These are phyloP conservation scores for Colletotrichum endophyticum DNA, from an alignment of 2,329 filamentous ascomycete species.

Conservation along the genomic window DNA sequence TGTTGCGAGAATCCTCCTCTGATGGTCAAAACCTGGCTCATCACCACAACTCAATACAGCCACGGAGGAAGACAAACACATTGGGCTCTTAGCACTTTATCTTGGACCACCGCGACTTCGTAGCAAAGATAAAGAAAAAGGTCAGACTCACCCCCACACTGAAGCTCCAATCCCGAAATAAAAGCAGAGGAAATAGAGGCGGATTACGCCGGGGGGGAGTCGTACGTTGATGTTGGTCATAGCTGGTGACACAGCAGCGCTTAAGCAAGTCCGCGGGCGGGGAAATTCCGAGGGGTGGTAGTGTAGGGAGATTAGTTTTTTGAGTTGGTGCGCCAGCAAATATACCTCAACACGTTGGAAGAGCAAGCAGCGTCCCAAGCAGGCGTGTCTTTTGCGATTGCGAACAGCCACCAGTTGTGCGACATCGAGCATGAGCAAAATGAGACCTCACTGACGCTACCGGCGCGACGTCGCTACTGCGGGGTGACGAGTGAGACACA, in stretches of 20 bases:
- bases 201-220: constrained; percentile 30
- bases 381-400: not conserved
- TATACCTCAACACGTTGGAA: not conserved
- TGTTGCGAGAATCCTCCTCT: not conserved
- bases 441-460: not conserved
- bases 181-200: constrained; percentile 51
- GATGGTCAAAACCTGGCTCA: not conserved
- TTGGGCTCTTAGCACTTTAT: not conserved
- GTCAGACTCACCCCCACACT: constrained; percentile 53
- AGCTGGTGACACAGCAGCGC: constrained; percentile 11
- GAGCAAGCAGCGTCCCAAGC: not conserved
- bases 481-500: not conserved
- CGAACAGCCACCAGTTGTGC: not conserved
- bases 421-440: not conserved
- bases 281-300: not conserved
- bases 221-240: constrained; percentile 22
- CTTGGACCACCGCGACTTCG: not conserved
- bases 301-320: fast-evolving
- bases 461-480: not conserved
- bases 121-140: not conserved
- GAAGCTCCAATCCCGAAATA: constrained; percentile 62
- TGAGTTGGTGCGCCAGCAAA: not conserved
- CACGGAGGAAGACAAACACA: not conserved
- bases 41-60: not conserved
- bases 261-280: not conserved